These are phyloP conservation scores for Physcomitrellopsis africana DNA, from an alignment of 225 moss, liverwort and hornwort genomes.

Conservation along the genomic window DNA sequence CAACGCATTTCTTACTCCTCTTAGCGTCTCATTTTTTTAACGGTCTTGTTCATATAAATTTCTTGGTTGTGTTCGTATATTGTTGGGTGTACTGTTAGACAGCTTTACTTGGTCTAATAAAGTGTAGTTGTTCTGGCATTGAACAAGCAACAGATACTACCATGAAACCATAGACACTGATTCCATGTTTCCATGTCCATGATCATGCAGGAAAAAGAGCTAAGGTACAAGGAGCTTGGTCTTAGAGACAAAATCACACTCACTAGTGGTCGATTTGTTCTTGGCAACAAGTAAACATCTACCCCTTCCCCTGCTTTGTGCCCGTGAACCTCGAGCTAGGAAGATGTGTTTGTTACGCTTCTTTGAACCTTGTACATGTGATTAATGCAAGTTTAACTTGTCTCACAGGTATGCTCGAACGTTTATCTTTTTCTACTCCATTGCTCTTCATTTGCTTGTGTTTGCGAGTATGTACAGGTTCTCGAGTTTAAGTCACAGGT, in stretches of 20 bases:
- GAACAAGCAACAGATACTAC: not conserved
- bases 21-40: slow-evolving; percentile 9
- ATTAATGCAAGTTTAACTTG: slow-evolving; percentile 2
- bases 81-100: no score
- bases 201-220: slow-evolving; percentile 80
- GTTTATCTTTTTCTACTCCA: slow-evolving; percentile 94
- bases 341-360: slow-evolving; percentile 2
- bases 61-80: not conserved
- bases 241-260: slow-evolving; percentile 92
- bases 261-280: slow-evolving; percentile 95
- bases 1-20: not conserved
- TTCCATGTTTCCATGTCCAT: slow-evolving; percentile 1
- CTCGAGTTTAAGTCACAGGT: slow-evolving; percentile 75
- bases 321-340: slow-evolving; percentile 8
- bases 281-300: slow-evolving; percentile 80
- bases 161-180: slow-evolving; percentile 13
- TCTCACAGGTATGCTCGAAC: slow-evolving; percentile 83
- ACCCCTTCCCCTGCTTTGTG: not conserved
- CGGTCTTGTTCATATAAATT: slow-evolving; percentile 13
- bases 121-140: slow-evolving; percentile 3
- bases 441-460: slow-evolving; percentile 85
- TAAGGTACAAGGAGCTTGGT: slow-evolving; percentile 95
- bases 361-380: slow-evolving; percentile 9
- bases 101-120: not conserved
- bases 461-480: slow-evolving; percentile 83